Conservation (phyloP, 495 filamentous ascomycete species). For the Chaetomium cochliodes region DNA sequence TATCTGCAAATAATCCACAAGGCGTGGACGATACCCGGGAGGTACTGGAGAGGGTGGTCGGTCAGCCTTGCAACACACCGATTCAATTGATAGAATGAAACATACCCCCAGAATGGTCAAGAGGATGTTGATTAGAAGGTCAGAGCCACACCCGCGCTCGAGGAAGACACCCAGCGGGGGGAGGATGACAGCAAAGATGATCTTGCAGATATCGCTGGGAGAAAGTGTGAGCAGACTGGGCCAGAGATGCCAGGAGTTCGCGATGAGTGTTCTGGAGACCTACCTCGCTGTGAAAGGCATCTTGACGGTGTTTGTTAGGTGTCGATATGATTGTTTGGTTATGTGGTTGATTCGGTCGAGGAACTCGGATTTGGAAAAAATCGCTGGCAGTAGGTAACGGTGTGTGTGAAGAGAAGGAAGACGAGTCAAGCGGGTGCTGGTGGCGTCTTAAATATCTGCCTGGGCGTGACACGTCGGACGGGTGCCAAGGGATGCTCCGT, state of each 20-base stretch:
- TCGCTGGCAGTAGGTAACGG: background rate
- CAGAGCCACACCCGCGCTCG: conserved; percentile 81
- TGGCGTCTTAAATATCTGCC: background rate
- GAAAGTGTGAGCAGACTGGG: background rate
- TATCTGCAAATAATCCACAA: conserved; percentile 56
- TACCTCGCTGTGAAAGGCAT: conserved; percentile 57
- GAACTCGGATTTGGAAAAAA: background rate
- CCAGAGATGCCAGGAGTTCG: background rate
- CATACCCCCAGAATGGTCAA: conserved; percentile 78
- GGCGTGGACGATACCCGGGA: conserved; percentile 67
- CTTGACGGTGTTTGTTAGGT: conserved; percentile 25
- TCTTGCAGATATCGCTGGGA: conserved; percentile 85
- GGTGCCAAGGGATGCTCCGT: conserved; percentile 10
- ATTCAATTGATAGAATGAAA: conserved; percentile 24
- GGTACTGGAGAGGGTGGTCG: conserved; percentile 25
- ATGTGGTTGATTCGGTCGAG: background rate
- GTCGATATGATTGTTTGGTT: background rate
- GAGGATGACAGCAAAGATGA: conserved; percentile 83
- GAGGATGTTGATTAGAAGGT: conserved; percentile 89
- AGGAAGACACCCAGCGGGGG: conserved; percentile 89
- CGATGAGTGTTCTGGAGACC: conserved; percentile 10
- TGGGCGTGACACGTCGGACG: background rate
- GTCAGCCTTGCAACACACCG: background rate
- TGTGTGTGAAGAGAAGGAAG: background rate
- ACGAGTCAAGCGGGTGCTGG: background rate